These are phyloP conservation scores for Zalaria sp. DNA, from an alignment of 2,329 filamentous ascomycete species.

Conservation along the genomic window DNA sequence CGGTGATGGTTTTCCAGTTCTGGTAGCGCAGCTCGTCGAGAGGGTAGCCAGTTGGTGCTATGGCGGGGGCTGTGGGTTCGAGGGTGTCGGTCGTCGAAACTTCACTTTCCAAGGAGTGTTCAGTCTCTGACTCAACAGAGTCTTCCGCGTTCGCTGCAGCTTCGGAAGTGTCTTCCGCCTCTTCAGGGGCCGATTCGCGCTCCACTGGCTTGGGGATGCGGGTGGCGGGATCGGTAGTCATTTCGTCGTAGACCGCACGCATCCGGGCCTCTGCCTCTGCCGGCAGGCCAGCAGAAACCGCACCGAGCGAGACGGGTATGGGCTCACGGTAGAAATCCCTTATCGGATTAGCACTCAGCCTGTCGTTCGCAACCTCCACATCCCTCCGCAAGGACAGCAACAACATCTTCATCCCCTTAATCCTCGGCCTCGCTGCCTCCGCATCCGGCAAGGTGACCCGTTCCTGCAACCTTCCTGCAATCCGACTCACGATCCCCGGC, in stretches of 20 bases:
- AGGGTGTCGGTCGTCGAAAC: background rate
- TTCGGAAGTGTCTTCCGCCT: no score
- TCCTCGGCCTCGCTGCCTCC: background rate
- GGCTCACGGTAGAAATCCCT: constrained; percentile 21
- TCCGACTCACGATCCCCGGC: background rate
- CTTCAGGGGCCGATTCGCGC: no score
- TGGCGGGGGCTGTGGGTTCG: constrained; percentile 3
- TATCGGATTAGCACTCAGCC: constrained; percentile 12
- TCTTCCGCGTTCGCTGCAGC: no score
- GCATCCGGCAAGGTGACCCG: background rate
- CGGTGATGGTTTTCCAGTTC: constrained; percentile 35
- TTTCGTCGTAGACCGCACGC: constrained; percentile 27
- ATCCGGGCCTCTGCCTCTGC: constrained; percentile 13
- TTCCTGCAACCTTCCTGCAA: background rate
- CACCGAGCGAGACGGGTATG: constrained; percentile 22
- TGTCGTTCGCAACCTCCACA: background rate
- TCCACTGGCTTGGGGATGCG: background rate
- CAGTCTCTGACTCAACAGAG: background rate
- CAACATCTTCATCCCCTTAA: background rate
- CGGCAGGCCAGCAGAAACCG: constrained; percentile 7
- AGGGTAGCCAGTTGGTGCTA: constrained; percentile 25
- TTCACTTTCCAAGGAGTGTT: background rate
- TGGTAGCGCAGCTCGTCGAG: constrained; percentile 32
- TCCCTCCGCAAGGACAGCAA: background rate
- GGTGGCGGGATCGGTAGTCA: constrained; percentile 19